A percentile compares a stretch with the other conserved stretches of the same genome.
These are phyloP conservation scores for Gillenia trifoliata DNA, from an alignment of 306 rosid genomes.

Conservation along the genomic window DNA sequence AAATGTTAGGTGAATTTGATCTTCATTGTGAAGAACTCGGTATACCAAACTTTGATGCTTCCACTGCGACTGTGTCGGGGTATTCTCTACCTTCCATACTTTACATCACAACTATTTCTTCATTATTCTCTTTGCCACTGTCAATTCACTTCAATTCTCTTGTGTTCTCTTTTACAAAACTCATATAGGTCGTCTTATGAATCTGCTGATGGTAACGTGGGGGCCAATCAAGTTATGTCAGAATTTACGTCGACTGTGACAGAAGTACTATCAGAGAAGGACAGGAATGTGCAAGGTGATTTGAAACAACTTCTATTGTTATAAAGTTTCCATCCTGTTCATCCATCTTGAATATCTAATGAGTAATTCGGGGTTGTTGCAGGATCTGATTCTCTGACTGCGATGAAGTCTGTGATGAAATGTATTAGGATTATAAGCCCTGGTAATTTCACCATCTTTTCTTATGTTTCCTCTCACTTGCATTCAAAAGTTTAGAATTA, in stretches of 20 bases:
- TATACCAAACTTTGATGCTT: conserved; percentile 31
- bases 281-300: conserved; percentile 40
- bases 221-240: conserved; percentile 35
- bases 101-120: not conserved
- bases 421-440: conserved; percentile 61
- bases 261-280: conserved; percentile 51
- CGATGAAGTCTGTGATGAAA: conserved; percentile 52
- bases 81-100: conserved; percentile 34
- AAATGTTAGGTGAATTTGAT: conserved; percentile 61
- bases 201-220: conserved; percentile 25
- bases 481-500: not conserved
- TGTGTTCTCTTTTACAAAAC: conserved; percentile 9
- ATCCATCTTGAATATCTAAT: not conserved
- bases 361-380: conserved; percentile 17
- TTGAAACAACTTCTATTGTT: not conserved
- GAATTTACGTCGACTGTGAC: conserved; percentile 52
- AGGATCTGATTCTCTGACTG: conserved; percentile 51
- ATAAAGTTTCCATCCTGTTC: not conserved
- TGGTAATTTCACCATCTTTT: conserved; percentile 33
- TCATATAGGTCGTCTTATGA: conserved; percentile 43
- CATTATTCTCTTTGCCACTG: not conserved
- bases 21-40: conserved; percentile 47
- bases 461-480: not conserved
- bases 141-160: not conserved
- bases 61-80: conserved; percentile 49